Base-by-base conservation (phyloP, 1,139 yeast genomes). In the Magnusiomyces sp. region DNA sequence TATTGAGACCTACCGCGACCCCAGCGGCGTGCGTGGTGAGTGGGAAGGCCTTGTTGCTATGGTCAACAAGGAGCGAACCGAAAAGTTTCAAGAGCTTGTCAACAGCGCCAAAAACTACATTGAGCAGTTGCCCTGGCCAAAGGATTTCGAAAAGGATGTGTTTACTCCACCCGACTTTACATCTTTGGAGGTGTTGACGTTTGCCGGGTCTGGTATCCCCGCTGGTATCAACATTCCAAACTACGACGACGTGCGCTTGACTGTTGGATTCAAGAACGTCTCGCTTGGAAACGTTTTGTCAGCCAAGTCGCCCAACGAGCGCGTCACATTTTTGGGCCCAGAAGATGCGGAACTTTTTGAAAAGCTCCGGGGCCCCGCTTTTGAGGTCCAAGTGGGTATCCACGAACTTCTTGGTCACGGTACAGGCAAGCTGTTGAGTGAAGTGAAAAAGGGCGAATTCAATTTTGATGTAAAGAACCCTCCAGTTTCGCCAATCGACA, bases 41-140 rank as follows among this genome's bases (percentile, higher is more conserved):
- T 88, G 94, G 92, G 95, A 88, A 70, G 89, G 95, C 34, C 71
- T 88, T 45, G 94, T 88, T 40, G 94, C 95, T n/a, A 84, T 87
- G 80, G 95, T 87, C 50, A 86, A 88, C 67, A 83, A 83, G 61
- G 92, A 86, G 57, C 77, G 95, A 56, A 88, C 96, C 20, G 82
- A 79, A 48, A 87, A 86, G 61, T 88, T 88, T 63, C 79, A 82
- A 31, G 72, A 71, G 14, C 73, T 88, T 58, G 95, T 88, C 19
- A 67, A 71, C 11, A 72, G 73, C 55, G 95, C 95, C 14, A 76
- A 79, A 46, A 66, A 71, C 17, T 83, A 80, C 61, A 84, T 88
- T 56, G 58, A 72, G 1, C 69, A 76, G 58, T 74, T 88, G 57
- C 95, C 96, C 39, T 88, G 96, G 95, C 77, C 76, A 53, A 63